Evolutionary conservation across 2,329 filamentous ascomycete species (phyloP).

Genomic region (Penicillium sp.): DNA sequence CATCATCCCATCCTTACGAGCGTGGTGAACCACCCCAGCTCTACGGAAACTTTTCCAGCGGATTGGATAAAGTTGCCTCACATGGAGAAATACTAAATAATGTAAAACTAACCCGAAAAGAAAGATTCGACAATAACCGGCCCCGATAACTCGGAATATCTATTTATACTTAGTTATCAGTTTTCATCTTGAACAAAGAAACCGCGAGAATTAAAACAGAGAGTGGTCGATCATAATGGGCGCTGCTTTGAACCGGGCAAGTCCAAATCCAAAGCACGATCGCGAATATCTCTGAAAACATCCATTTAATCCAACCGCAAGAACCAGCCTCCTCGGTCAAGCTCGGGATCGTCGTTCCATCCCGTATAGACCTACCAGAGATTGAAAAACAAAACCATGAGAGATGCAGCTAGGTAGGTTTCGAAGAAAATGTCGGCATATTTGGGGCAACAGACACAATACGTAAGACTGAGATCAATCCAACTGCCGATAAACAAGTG

Average conservation of each 20-base stretch:
- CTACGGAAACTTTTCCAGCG: no score
- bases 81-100: no score
- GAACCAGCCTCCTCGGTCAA: slow-evolving; percentile 28
- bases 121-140: no score
- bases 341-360: slow-evolving; percentile 22
- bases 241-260: slow-evolving; percentile 25
- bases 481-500: slow-evolving; percentile 66
- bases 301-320: slow-evolving; percentile 25
- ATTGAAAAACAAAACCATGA: slow-evolving; percentile 45
- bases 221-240: slow-evolving; percentile 25
- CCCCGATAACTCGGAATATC: no score
- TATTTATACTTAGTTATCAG: no score
- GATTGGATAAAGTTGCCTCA: no score
- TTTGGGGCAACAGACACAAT: slow-evolving; percentile 35
- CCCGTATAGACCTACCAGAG: slow-evolving; percentile 25
- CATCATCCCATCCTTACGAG: no score
- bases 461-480: slow-evolving; percentile 63
- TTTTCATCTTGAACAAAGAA: no score
- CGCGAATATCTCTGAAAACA: slow-evolving; percentile 23
- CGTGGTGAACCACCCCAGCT: no score
- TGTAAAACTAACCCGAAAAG: no score
- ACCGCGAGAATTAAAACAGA: slow-evolving; percentile 11
- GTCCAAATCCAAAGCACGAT: slow-evolving; percentile 25
- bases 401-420: slow-evolving; percentile 47
- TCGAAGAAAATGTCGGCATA: slow-evolving; percentile 51